phyloP scores from a whole-genome alignment of 2,329 filamentous ascomycete genomes.

The Colletotrichum destructivum region DNA sequence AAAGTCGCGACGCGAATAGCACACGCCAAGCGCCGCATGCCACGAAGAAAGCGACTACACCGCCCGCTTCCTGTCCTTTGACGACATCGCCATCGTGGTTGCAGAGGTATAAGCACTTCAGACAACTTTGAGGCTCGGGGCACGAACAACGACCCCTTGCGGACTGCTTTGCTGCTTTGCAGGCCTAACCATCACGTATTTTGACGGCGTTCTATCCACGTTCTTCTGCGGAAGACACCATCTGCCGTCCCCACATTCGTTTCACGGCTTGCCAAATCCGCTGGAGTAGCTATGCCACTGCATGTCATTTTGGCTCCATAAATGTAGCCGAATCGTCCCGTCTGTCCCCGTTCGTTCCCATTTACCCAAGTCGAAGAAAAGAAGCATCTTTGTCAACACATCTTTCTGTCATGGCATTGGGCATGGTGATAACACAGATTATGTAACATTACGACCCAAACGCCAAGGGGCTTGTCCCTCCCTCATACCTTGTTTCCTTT shows the following conservation, averaged over 20 bases:
- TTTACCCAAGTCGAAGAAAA: not conserved
- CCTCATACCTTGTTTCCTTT: conserved; percentile 3
- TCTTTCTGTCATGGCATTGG: conserved; percentile 1
- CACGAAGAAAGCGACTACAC: not conserved
- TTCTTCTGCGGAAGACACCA: conserved; percentile 2
- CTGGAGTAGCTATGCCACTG: not conserved
- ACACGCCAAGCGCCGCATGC: not conserved
- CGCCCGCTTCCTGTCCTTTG: not conserved
- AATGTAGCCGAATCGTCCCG: conserved; percentile 19
- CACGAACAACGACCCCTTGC: conserved; percentile 6
- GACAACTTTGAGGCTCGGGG: not conserved
- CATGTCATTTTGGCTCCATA: conserved; percentile 8
- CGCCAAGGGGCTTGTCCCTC: conserved; percentile 14
- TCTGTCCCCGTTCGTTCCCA: conserved; percentile 20
- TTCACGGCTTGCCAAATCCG: conserved; percentile 23
- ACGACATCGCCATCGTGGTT: not conserved
- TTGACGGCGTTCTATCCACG: not conserved
- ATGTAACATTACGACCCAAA: conserved; percentile 17
- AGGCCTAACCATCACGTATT: conserved; percentile 3
- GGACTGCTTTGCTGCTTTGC: not conserved
- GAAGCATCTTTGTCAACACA: not conserved
- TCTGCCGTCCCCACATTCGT: conserved; percentile 20
- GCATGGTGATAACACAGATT: conserved; percentile 21
- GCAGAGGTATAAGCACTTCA: not conserved
- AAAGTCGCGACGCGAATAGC: not conserved